Evolutionary conservation across 768 basidiomycete genomes (phyloP).

Genomic region (Astraeus odoratus): DNA sequence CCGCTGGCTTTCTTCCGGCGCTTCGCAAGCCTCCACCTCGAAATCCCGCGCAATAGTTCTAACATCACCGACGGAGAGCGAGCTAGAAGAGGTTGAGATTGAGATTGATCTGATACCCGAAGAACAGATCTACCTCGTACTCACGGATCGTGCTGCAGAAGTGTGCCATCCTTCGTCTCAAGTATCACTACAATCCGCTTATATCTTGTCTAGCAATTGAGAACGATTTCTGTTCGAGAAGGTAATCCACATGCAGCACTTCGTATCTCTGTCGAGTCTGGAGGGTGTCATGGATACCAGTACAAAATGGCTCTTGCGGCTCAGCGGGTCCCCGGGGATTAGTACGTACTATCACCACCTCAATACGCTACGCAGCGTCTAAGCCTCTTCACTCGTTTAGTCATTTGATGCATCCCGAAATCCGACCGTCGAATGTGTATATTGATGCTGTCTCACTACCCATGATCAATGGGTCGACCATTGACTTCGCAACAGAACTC

Average conservation of each 20-base stretch:
- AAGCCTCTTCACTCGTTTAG: conserved; percentile 28
- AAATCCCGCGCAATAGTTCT: conserved; percentile 43
- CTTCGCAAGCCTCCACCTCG: conserved; percentile 37
- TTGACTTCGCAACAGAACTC: conserved; percentile 90
- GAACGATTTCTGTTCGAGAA: conserved; percentile 58
- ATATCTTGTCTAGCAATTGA: conserved; percentile 61
- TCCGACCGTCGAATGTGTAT: conserved; percentile 69
- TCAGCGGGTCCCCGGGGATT: conserved; percentile 64
- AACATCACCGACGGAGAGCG: conserved; percentile 42
- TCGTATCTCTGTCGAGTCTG: conserved; percentile 82
- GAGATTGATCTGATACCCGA: conserved; percentile 53
- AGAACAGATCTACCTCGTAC: conserved; percentile 45
- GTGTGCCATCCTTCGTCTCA: conserved; percentile 30
- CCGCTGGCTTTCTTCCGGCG: conserved; percentile 7
- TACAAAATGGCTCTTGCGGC: conserved; percentile 84
- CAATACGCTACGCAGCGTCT: not conserved
- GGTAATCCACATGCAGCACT: conserved; percentile 60
- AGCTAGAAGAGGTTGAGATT: conserved; percentile 54
- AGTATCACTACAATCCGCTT: conserved; percentile 1
- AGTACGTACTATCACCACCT: conserved; percentile 45
- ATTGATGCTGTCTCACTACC: conserved; percentile 83
- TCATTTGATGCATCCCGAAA: conserved; percentile 62
- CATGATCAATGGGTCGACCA: conserved; percentile 79
- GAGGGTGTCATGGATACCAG: conserved; percentile 97
- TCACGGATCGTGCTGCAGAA: conserved; percentile 74